Percentiles rank a stretch among this genome's conserved stretches.
phyloP scores from a whole-genome alignment of 2,329 filamentous ascomycete species.

The Macrophomina pseudophaseolina region DNA sequence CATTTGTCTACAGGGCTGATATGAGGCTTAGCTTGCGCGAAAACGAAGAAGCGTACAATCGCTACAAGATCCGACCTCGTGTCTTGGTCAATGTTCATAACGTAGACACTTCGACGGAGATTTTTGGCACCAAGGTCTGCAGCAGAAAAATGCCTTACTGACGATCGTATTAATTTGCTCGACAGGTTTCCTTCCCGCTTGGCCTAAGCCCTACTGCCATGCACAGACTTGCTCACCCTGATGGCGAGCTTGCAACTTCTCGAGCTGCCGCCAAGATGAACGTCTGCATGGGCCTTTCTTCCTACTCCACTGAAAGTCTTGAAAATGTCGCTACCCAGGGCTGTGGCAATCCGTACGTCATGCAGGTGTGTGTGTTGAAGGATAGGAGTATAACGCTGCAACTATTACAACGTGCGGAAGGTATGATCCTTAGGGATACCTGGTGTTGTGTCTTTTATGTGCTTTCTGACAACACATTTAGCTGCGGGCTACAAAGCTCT shows the following conservation, averaged over 20 bases:
- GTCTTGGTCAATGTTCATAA: constrained; percentile 41
- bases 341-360: constrained; percentile 53
- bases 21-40: constrained; percentile 32
- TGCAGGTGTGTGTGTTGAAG: constrained; percentile 61
- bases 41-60: constrained; percentile 41
- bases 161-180: constrained; percentile 29
- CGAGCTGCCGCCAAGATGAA: constrained; percentile 62
- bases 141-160: neutral
- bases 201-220: constrained; percentile 64
- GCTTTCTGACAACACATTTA: neutral
- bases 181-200: constrained; percentile 41
- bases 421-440: constrained; percentile 38
- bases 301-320: constrained; percentile 64
- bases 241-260: constrained; percentile 67
- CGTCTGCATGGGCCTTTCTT: constrained; percentile 69
- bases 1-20: constrained; percentile 14
- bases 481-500: constrained; percentile 58
- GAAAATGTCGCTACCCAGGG: constrained; percentile 63
- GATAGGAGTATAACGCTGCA: constrained; percentile 52
- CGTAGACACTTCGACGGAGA: constrained; percentile 31
- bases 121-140: constrained; percentile 40
- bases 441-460: neutral
- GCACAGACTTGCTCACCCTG: constrained; percentile 67
- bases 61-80: constrained; percentile 39
- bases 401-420: constrained; percentile 51